Evolutionary conservation across 2,329 filamentous ascomycete genomes (phyloP).

Genomic region (Aspergillus sp.): DNA sequence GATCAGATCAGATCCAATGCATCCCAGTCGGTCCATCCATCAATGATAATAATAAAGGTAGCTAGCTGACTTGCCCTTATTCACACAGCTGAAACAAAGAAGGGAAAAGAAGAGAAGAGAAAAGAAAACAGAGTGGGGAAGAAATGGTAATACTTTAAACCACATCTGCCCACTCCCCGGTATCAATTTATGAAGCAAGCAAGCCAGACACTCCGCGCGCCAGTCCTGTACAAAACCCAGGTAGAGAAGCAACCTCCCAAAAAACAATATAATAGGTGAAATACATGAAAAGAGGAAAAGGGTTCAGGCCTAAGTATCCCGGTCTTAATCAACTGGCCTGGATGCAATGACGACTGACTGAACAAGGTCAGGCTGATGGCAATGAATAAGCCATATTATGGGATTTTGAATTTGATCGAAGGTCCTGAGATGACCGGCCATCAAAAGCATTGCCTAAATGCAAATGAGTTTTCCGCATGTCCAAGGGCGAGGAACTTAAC

Average conservation of each 20-base stretch:
- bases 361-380: slow-evolving; percentile 27
- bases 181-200: too few relatives aligned
- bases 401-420: slow-evolving; percentile 10
- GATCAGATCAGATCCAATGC: neutral
- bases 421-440: slow-evolving; percentile 19
- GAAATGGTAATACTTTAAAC: neutral
- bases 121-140: slow-evolving; percentile 4
- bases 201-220: slow-evolving; percentile 1
- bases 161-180: too few relatives aligned
- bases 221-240: neutral
- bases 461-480: slow-evolving; percentile 32
- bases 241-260: neutral
- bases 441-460: slow-evolving; percentile 18
- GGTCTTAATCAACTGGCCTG: too few relatives aligned
- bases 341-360: slow-evolving; percentile 7
- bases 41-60: too few relatives aligned
- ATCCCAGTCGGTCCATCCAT: neutral
- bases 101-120: slow-evolving; percentile 3
- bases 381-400: slow-evolving; percentile 27
- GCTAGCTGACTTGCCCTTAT: slow-evolving; percentile 1
- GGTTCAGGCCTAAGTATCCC: too few relatives aligned
- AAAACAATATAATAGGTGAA: neutral
- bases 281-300: neutral
- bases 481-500: slow-evolving; percentile 31
- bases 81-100: slow-evolving; percentile 9